These are phyloP conservation scores for Sonneratia caseolaris DNA, from an alignment of 345 rosid species.

Conservation along the genomic window DNA sequence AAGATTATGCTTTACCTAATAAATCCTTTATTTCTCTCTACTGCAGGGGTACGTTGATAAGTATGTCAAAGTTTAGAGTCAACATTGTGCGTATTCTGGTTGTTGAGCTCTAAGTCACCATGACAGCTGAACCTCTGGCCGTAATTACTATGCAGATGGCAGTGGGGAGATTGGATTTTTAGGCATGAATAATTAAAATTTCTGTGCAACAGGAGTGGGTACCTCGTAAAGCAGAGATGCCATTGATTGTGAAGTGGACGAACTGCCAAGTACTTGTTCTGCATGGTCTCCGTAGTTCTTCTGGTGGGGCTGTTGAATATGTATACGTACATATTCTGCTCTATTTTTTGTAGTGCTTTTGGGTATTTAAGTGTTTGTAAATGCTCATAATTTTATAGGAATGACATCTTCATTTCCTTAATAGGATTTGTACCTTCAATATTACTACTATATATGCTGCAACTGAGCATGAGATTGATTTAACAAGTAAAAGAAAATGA, in stretches of 20 bases:
- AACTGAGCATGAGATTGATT: neutral
- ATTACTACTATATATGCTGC: neutral
- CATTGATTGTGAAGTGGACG: neutral
- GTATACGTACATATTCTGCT: neutral
- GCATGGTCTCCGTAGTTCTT: neutral
- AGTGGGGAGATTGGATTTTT: neutral
- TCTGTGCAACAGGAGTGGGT: neutral
- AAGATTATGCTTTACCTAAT: neutral
- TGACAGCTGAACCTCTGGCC: neutral
- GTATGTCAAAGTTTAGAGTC: slow-evolving; percentile 54
- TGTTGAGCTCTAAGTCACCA: neutral
- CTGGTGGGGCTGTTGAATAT: neutral
- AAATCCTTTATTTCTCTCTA: neutral
- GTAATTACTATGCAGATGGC: neutral
- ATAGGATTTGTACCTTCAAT: neutral
- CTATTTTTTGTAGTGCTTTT: neutral
- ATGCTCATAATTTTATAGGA: neutral
- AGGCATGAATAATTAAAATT: neutral
- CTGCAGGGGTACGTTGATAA: slow-evolving; percentile 84
- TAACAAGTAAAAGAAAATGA: neutral
- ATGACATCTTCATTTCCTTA: neutral
- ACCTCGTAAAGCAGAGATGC: neutral
- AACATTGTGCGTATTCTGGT: neutral
- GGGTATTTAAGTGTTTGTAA: neutral
- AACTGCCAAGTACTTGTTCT: neutral